Evolutionary conservation across 2,329 filamentous ascomycete genomes (phyloP).

Genomic region (Beauveria asiatica): DNA sequence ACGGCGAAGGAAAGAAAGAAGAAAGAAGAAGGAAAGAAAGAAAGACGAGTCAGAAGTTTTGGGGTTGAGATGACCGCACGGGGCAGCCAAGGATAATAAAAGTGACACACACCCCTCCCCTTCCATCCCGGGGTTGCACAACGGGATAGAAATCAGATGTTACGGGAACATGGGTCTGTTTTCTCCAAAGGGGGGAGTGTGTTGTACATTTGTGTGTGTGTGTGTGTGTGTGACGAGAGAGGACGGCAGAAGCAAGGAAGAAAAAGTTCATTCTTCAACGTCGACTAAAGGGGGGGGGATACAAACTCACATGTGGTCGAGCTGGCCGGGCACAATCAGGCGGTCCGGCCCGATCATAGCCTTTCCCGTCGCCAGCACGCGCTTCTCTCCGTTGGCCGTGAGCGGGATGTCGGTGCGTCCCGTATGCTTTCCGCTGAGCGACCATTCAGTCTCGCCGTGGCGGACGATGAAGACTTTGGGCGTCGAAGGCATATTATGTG

Average conservation of each 20-base stretch:
- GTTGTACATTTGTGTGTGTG: background rate
- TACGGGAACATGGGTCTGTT: background rate
- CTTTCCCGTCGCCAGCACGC: slow-evolving; percentile 66
- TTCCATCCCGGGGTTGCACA: background rate
- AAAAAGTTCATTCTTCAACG: background rate
- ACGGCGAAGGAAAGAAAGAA: too few species aligned
- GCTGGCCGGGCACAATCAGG: slow-evolving; percentile 71
- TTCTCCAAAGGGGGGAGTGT: background rate
- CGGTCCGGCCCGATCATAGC: slow-evolving; percentile 79
- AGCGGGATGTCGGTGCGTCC: slow-evolving; percentile 79
- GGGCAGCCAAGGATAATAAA: background rate
- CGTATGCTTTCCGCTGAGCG: slow-evolving; percentile 76
- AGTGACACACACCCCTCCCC: background rate
- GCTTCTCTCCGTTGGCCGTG: slow-evolving; percentile 71
- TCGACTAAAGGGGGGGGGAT: too few species aligned
- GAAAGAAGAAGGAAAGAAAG: too few species aligned
- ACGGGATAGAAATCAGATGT: background rate
- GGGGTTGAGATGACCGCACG: background rate
- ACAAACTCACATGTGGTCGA: slow-evolving; percentile 66
- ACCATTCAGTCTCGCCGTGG: slow-evolving; percentile 96
- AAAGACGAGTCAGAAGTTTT: background rate
- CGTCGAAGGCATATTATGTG: slow-evolving; percentile 26
- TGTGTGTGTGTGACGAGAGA: background rate
- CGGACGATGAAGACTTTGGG: slow-evolving; percentile 75
- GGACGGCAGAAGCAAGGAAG: background rate